A percentile compares a stretch with the other conserved stretches of the same genome.
These are phyloP conservation scores for Prunus mira DNA, from an alignment of 306 rosid species.

Conservation along the genomic window DNA sequence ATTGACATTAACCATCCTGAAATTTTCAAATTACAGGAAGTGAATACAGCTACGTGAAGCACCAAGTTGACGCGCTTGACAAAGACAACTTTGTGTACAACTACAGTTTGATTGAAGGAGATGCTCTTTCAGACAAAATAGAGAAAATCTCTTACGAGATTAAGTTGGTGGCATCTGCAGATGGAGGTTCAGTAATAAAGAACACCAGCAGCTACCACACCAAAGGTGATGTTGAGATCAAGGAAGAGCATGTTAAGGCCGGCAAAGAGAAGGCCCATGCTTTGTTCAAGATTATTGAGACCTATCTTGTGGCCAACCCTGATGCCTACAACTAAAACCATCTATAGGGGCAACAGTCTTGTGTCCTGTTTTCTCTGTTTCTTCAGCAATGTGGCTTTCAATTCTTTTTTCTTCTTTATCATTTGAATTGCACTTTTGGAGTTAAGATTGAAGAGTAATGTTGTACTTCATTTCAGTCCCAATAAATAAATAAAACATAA, in stretches of 20 bases:
- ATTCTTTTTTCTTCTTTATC: too few species aligned
- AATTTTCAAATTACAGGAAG: neutral
- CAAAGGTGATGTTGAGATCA: constrained; percentile 20
- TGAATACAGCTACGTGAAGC: constrained; percentile 12
- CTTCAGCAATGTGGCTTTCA: too few species aligned
- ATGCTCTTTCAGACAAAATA: constrained; percentile 25
- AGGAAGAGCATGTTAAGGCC: constrained; percentile 21
- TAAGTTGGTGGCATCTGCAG: constrained; percentile 27
- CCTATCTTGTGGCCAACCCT: constrained; percentile 32
- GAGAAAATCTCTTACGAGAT: constrained; percentile 39
- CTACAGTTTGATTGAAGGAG: constrained; percentile 14
- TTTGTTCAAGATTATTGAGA: constrained; percentile 3
- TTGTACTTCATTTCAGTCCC: too few species aligned
- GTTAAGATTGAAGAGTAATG: too few species aligned
- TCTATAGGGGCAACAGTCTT: too few species aligned
- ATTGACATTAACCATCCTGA: too few species aligned
- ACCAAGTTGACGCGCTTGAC: constrained; percentile 39
- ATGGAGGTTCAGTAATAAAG: constrained; percentile 41
- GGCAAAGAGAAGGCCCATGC: constrained; percentile 27
- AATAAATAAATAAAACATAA: too few species aligned
- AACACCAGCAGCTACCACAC: constrained; percentile 17
- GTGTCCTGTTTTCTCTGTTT: too few species aligned
- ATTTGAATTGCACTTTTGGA: too few species aligned
- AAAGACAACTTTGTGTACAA: constrained; percentile 26
- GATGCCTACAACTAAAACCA: constrained; percentile 29